Evolutionary conservation across 805 yeast species (phyloP).

Genomic region (Saturnispora hagleri): DNA sequence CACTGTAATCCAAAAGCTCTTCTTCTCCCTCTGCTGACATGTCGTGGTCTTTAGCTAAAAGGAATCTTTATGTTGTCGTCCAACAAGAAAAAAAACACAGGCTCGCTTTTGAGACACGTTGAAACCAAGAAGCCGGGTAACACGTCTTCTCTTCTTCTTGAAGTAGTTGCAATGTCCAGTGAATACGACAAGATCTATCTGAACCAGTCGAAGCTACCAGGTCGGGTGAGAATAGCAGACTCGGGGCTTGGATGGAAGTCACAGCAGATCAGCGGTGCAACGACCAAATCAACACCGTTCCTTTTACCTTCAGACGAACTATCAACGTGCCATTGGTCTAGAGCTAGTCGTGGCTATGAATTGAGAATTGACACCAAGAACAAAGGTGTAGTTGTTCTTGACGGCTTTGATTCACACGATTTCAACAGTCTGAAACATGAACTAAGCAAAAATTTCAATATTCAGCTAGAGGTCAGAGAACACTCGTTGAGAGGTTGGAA

Average conservation of each 20-base stretch:
- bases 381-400: constrained; percentile 76
- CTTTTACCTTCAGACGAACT: constrained; percentile 82
- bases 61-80: neutral
- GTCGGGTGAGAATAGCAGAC: constrained; percentile 89
- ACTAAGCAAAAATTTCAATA: constrained; percentile 63
- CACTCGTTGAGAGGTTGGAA: constrained; percentile 98
- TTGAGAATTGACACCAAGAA: constrained; percentile 82
- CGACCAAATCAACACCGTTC: constrained; percentile 61
- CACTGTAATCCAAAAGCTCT: constrained; percentile 98
- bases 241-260: constrained; percentile 97
- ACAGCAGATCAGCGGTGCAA: constrained; percentile 31
- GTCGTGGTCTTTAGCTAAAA: neutral
- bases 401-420: constrained; percentile 86
- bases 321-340: constrained; percentile 75
- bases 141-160: neutral
- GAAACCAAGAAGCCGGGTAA: neutral
- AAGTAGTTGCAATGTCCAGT: constrained; percentile 20
- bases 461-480: constrained; percentile 72
- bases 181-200: constrained; percentile 88
- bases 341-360: constrained; percentile 90
- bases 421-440: constrained; percentile 74
- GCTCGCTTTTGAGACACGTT: neutral
- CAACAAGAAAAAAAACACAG: neutral
- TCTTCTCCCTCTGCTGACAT: constrained; percentile 98
- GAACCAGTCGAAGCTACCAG: constrained; percentile 75